These are phyloP conservation scores for Chara braunii DNA, from an alignment of 139 green algal genomes.

Conservation along the genomic window DNA sequence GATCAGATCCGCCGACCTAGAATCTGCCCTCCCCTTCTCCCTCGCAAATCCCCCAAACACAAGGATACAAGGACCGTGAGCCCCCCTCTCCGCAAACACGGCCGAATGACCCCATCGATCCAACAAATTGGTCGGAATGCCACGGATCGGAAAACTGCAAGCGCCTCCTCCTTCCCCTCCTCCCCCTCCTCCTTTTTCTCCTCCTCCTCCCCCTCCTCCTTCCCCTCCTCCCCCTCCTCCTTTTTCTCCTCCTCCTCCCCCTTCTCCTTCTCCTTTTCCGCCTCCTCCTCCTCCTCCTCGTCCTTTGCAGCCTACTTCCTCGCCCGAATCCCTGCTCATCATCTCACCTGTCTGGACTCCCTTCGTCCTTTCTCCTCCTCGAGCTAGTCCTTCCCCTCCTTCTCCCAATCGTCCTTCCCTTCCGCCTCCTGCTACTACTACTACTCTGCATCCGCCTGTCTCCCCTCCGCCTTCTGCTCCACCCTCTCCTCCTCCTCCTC, in stretches of 20 bases:
- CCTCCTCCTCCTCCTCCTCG: background rate
- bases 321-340: background rate
- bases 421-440: background rate
- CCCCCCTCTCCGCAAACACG: background rate
- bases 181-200: conserved; percentile 5
- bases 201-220: background rate
- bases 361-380: background rate
- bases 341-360: background rate
- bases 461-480: too few species aligned
- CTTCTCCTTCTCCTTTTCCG: background rate
- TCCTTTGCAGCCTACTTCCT: background rate
- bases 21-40: background rate
- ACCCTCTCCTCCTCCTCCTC: too few species aligned
- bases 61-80: background rate
- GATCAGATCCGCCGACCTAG: conserved; percentile 4
- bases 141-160: background rate
- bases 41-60: conserved; percentile 19
- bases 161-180: conserved; percentile 5
- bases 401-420: background rate
- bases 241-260: background rate
- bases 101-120: conserved; percentile 8
- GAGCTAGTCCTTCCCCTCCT: background rate
- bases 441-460: background rate
- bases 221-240: background rate
- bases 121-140: background rate